Evolutionary conservation across 306 rosid genomes (phyloP).

Genomic region (Prunus mume): DNA sequence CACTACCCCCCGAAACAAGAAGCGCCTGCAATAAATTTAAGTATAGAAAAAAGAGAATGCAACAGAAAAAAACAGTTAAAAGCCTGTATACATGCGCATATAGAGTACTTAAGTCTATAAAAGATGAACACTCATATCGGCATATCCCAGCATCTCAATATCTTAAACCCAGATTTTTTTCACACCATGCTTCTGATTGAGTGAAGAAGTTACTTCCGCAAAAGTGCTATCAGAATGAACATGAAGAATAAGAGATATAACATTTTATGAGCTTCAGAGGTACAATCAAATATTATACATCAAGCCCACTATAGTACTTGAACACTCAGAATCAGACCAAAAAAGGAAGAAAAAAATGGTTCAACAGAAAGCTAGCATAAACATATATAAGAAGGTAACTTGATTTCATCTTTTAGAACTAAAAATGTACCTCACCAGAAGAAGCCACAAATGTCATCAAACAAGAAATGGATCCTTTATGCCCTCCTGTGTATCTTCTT

Average conservation of each 20-base stretch:
- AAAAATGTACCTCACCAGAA: slow-evolving; percentile 85
- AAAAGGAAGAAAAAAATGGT: not conserved
- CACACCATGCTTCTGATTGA: not conserved
- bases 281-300: not conserved
- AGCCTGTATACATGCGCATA: not conserved
- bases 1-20: slow-evolving; percentile 93
- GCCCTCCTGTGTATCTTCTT: slow-evolving; percentile 93
- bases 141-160: not conserved
- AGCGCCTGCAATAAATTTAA: slow-evolving; percentile 65
- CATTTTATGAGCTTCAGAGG: slow-evolving; percentile 2
- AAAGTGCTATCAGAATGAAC: not conserved
- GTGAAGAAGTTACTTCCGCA: slow-evolving; percentile 3
- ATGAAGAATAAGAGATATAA: not conserved
- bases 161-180: not conserved
- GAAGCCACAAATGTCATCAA: slow-evolving; percentile 91
- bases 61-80: slow-evolving; percentile 1
- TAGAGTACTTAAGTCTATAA: not conserved
- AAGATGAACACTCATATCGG: not conserved
- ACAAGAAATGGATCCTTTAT: slow-evolving; percentile 94
- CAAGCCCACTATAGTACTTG: slow-evolving; percentile 7
- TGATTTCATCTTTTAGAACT: slow-evolving; percentile 23
- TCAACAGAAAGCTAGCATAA: slow-evolving; percentile 16
- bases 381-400: slow-evolving; percentile 12
- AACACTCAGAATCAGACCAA: slow-evolving; percentile 6
- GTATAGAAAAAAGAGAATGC: slow-evolving; percentile 1